Evolutionary conservation across 176 grass and related monocot genomes (phyloP).

Genomic region (Zea mays): Zm-B73-REFERENCE-NAM-5.0 NC_050100.1:183230501-183231000

Average conservation of each 20-base stretch:
- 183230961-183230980: neutral
- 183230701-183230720: slow-evolving; percentile 90
- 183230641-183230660: slow-evolving; percentile 85
- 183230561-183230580: neutral
- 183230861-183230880: slow-evolving; percentile 1
- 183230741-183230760: slow-evolving; percentile 79
- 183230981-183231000: slow-evolving; percentile 5
- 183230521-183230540: neutral
- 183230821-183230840: slow-evolving; percentile 6
- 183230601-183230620: slow-evolving; percentile 5
- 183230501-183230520: neutral
- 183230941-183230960: neutral
- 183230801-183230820: slow-evolving; percentile 27
- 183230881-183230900: neutral
- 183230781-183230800: slow-evolving; percentile 67
- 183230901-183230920: slow-evolving; percentile 1
- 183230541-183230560: slow-evolving; percentile 14
- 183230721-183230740: slow-evolving; percentile 86
- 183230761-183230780: slow-evolving; percentile 96
- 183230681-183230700: slow-evolving; percentile 68
- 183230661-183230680: slow-evolving; percentile 88
- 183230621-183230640: neutral
- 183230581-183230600: neutral
- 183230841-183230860: slow-evolving; percentile 5
- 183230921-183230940: neutral